These are phyloP conservation scores for Rhodotorula sp. DNA, from an alignment of 1,284 basidiomycete genomes.

Conservation along the genomic window DNA sequence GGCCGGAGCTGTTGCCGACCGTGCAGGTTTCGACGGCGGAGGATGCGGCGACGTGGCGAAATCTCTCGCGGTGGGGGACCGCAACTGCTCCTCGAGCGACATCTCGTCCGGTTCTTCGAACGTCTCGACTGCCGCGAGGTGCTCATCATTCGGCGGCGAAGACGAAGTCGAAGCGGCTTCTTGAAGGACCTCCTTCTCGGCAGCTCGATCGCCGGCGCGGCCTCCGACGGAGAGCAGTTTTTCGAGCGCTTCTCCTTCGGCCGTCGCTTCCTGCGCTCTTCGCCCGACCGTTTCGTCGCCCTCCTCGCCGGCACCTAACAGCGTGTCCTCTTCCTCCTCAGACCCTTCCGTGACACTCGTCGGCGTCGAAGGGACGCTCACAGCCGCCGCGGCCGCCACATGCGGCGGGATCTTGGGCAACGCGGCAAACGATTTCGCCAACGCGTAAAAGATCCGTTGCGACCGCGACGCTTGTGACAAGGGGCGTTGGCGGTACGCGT, in stretches of 20 bases:
- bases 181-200: slow-evolving; percentile 14
- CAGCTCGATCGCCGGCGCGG: slow-evolving; percentile 17
- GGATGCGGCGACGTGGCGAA: background rate
- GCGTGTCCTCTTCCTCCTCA: background rate
- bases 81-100: slow-evolving; percentile 15
- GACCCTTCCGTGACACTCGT: background rate
- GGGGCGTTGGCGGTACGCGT: slow-evolving; percentile 38
- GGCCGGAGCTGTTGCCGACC: background rate
- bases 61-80: background rate
- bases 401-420: slow-evolving; percentile 36
- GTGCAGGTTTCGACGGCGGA: background rate
- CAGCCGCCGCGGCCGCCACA: background rate
- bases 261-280: background rate
- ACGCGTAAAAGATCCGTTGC: slow-evolving; percentile 43
- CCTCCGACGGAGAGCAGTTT: slow-evolving; percentile 35
- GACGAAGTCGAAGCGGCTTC: slow-evolving; percentile 5
- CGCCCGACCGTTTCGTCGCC: slow-evolving; percentile 1
- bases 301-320: background rate
- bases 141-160: background rate
- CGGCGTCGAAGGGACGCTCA: background rate
- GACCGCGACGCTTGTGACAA: slow-evolving; percentile 37
- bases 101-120: slow-evolving; percentile 30
- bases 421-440: slow-evolving; percentile 42
- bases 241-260: slow-evolving; percentile 23
- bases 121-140: background rate